These are phyloP conservation scores for Neurospora crassa DNA, from an alignment of 2,329 filamentous ascomycete species.

Conservation along the genomic window DNA sequence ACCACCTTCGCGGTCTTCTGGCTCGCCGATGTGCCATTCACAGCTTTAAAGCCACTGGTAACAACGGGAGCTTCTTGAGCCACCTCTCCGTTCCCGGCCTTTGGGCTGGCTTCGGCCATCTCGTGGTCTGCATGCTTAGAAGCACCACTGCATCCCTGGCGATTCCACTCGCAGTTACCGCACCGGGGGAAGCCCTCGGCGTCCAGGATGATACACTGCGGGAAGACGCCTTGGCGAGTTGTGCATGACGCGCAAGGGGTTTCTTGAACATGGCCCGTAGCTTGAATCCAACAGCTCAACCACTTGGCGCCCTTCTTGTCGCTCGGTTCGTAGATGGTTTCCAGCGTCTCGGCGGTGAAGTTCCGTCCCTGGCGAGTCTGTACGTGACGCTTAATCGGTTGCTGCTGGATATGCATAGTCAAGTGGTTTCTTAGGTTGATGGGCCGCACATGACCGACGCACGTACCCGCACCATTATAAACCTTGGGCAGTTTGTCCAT, in stretches of 20 bases:
- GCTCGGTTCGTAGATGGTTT: slow-evolving; percentile 31
- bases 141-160: slow-evolving; percentile 21
- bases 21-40: slow-evolving; percentile 10
- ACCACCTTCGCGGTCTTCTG: neutral
- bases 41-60: slow-evolving; percentile 15
- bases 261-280: slow-evolving; percentile 32
- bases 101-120: slow-evolving; percentile 1
- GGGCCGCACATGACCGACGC: slow-evolving; percentile 28
- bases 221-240: slow-evolving; percentile 33
- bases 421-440: slow-evolving; percentile 31
- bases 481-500: slow-evolving; percentile 18
- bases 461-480: slow-evolving; percentile 26
- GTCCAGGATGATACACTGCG: slow-evolving; percentile 34
- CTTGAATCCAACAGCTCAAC: slow-evolving; percentile 41
- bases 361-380: slow-evolving; percentile 32
- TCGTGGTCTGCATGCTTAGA: neutral
- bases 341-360: slow-evolving; percentile 30
- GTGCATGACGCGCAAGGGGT: slow-evolving; percentile 32
- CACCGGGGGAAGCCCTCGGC: slow-evolving; percentile 35
- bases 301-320: slow-evolving; percentile 35
- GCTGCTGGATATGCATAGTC: slow-evolving; percentile 26
- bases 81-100: neutral
- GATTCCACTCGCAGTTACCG: slow-evolving; percentile 43
- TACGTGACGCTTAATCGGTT: slow-evolving; percentile 30
- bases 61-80: neutral